Evolutionary conservation across 2,329 filamentous ascomycete genomes (phyloP), one percentile per base, ranked within the genome.

Genomic region (Diplodia seriata): DNA sequence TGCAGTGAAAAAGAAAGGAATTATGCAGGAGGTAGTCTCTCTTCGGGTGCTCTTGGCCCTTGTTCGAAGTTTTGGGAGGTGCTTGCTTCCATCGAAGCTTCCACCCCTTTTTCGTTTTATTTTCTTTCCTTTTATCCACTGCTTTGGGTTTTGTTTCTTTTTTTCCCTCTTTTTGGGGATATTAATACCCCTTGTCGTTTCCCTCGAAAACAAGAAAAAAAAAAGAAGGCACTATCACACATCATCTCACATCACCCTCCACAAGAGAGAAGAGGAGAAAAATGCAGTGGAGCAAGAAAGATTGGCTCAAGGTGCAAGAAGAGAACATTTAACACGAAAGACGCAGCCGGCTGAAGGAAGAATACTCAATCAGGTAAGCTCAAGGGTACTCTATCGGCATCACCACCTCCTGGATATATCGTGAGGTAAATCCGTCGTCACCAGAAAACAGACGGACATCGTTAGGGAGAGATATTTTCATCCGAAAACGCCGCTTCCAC

Each of bases 161-260:
- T 18, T 23, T 36, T 63, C 38, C n/a, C 29, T 36, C 20, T 8
- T n/a, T 56, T 29, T 12, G 40, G 29, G 57, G 57, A 62, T 12
- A 6, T 62, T 62, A 62, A 50, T 62, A 62, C 57, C 57, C 57
- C 29, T 12, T 47, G 14, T 31, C 57, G 7, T 31, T 62, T 33
- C 57, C 40, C 18, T 43, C 26, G 43, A 43, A 61, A 49, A 62
- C 43, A 62, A 59, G 38, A 62, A 49, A 62, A 62, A 49, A 62
- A 62, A 62, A 62, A 62, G 57, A 62, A 62, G 57, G 57, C 57
- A 62, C 49, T 43, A 36, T 62, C 43, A n/a, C 43, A 47, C 43
- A 23, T 62, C 36, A 54, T 18, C 51, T 18, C 23, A 9, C 54
- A 38, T 40, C 43, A 26, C 15, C n/a, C 29, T 26, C 31, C 18